Conservation (phyloP, 2,329 filamentous ascomycete species). For the Verticillium alfalfae region DNA sequence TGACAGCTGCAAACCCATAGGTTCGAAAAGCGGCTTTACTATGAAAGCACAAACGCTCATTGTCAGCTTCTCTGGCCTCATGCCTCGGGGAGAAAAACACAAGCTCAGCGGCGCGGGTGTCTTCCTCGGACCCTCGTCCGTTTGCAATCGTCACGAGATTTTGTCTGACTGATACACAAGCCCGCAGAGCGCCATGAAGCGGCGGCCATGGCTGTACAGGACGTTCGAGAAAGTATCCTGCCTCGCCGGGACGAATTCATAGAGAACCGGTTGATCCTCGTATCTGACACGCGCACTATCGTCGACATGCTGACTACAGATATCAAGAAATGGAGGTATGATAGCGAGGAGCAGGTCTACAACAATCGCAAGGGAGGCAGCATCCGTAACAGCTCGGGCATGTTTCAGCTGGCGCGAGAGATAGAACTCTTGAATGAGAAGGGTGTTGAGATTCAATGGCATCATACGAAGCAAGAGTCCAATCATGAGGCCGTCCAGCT, state of each 20-base stretch:
- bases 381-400: not conserved
- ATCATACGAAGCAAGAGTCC: not conserved
- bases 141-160: not conserved
- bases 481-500: not conserved
- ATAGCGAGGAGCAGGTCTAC: not conserved
- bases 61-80: not conserved
- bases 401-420: not conserved
- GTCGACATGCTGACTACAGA: not conserved
- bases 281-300: not conserved
- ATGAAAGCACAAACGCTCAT: not conserved
- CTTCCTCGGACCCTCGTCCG: not conserved
- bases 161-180: not conserved
- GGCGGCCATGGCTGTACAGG: not conserved
- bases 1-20: not conserved
- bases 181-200: not conserved
- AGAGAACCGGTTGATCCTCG: not conserved
- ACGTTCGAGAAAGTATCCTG: not conserved
- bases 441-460: not conserved
- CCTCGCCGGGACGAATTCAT: not conserved
- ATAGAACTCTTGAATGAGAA: not conserved
- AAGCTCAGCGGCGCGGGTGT: not conserved
- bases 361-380: not conserved
- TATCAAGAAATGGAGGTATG: not conserved
- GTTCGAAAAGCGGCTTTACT: not conserved
- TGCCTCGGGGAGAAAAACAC: not conserved